Evolutionary conservation across 2,329 filamentous ascomycete species (phyloP), one percentile per base, ranked within the genome.

Genomic region (Aspergillus floridensis): DNA sequence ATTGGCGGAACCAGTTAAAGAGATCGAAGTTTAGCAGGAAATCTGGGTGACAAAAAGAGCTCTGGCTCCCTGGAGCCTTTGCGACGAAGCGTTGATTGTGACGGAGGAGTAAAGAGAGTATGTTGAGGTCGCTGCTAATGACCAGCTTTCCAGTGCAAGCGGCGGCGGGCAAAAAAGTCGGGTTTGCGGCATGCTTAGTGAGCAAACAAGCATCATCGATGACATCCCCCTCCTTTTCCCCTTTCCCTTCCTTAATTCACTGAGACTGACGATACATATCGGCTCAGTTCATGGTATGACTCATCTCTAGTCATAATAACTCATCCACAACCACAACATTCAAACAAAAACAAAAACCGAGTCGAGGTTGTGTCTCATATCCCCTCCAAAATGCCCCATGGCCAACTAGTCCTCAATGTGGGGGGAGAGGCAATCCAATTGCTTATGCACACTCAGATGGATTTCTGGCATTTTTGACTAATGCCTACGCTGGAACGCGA

Each of bases 141-240:
- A 57, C 53, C 53, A 55, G 24, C 32, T 51, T 57, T 57, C 56
- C 32, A 49, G 47, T 52, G 59, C 22, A n/a, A 58, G 59, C 59
- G 57, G 59, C 59, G 57, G 63, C 61, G 58, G 62, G 62, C 61
- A 63, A 64, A 65, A 63, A 65, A 62, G 58, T 64, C 60, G 55
- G 51, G 29, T 24, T 29, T 55, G 52, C 49, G 47, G 50, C 56
- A 47, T 62, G 65, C 65, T 66, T 65, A 66, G 65, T 65, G 60
- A 66, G 57, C 65, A 59, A 12, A n/a, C n/a, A 49, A 26, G 12
- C 26, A 19, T 26, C 31, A 19, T 51, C 29, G 47, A 47, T 52
- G 16, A 38, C 11, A 50, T 8, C 22, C 49, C 47, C 12, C 47
- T 48, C 41, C 48, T 52, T 44, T 16, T 24, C 16, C 47, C 35